These are phyloP conservation scores for Brachypodium distachyon DNA, from an alignment of 202 grass and related monocot species.

Conservation along the genomic window DNA sequence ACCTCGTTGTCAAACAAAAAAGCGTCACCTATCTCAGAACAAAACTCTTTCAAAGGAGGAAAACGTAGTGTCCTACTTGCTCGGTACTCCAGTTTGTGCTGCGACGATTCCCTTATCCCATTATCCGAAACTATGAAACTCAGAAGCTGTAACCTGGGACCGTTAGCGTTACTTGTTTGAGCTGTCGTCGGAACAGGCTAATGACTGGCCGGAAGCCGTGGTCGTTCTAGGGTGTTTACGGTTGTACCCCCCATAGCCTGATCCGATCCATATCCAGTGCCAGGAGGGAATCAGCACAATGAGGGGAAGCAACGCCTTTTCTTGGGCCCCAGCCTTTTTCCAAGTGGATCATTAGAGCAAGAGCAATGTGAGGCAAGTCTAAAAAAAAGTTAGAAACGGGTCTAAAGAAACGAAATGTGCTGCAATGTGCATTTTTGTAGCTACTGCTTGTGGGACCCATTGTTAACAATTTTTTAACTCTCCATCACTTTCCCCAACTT, in stretches of 20 bases:
- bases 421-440: too few species aligned
- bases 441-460: too few species aligned
- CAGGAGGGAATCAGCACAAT: constrained; percentile 32
- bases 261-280: not conserved
- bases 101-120: not conserved
- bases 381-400: too few species aligned
- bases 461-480: too few species aligned
- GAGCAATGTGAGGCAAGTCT: too few species aligned
- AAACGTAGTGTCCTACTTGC: not conserved
- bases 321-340: not conserved
- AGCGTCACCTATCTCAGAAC: too few species aligned
- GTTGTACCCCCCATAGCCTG: not conserved
- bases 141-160: not conserved
- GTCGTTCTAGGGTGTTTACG: not conserved
- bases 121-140: not conserved
- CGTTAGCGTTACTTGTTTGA: not conserved
- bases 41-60: not conserved
- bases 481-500: too few species aligned
- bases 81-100: not conserved
- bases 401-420: too few species aligned
- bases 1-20: not conserved
- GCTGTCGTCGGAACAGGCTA: not conserved
- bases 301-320: not conserved
- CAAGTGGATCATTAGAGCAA: not conserved
- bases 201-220: not conserved